Conservation (phyloP, 176 grass and related monocot genomes). For the Oropetium thomaeum region DNA sequence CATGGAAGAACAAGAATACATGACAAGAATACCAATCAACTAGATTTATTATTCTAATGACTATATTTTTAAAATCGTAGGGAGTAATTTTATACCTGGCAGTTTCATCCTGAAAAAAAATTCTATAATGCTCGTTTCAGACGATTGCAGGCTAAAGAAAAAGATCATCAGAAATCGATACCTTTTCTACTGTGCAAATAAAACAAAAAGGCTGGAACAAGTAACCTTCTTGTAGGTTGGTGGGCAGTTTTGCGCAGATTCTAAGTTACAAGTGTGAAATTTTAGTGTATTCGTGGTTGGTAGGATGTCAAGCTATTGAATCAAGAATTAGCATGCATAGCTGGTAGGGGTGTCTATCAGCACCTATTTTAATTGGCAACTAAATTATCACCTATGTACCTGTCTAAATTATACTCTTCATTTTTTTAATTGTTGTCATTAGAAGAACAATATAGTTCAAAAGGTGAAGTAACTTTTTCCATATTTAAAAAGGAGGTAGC, state of each 20-base stretch:
- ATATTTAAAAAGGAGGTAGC: too few relatives aligned
- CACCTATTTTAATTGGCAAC: not conserved
- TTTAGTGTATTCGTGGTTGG: slow-evolving; percentile 39
- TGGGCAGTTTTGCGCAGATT: slow-evolving; percentile 47
- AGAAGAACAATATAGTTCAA: too few relatives aligned
- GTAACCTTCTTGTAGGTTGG: slow-evolving; percentile 23
- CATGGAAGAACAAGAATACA: too few relatives aligned
- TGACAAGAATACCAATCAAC: too few relatives aligned
- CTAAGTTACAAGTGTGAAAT: slow-evolving; percentile 43
- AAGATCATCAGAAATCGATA: not conserved
- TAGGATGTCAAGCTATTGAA: slow-evolving; percentile 36
- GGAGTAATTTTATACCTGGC: not conserved
- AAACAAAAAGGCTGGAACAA: slow-evolving; percentile 5
- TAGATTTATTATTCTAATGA: too few relatives aligned
- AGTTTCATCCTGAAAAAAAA: not conserved
- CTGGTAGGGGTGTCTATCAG: slow-evolving; percentile 32
- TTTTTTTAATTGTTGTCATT: too few relatives aligned
- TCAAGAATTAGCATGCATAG: slow-evolving; percentile 10
- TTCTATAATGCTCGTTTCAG: not conserved
- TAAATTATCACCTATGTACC: not conserved
- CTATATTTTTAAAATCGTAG: too few relatives aligned
- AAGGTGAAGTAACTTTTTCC: too few relatives aligned
- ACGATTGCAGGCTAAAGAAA: not conserved
- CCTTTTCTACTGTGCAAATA: not conserved
- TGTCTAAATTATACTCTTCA: too few relatives aligned